A percentile compares a stretch with the other conserved stretches of the same genome.
Evolutionary conservation across 768 basidiomycete species (phyloP).

Genomic region (Lactifluus volemus): DNA sequence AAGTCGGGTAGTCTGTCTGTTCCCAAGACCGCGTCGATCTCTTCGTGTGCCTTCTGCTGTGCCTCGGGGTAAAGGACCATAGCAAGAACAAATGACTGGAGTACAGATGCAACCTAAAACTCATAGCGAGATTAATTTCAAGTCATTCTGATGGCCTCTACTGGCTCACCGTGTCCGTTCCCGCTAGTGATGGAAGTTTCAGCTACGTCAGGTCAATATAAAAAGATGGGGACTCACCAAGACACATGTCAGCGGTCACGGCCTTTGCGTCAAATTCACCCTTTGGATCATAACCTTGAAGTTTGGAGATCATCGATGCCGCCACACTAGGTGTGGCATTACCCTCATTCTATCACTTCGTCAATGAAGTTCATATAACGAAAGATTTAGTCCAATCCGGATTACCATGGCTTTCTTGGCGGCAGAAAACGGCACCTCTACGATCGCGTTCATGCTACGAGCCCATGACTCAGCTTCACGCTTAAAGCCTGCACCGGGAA

Average conservation of each 20-base stretch:
- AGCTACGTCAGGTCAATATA: background rate
- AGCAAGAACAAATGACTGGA: constrained; percentile 26
- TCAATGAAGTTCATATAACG: background rate
- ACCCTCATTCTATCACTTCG: background rate
- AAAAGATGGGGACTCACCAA: background rate
- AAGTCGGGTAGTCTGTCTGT: constrained; percentile 23
- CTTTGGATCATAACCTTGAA: background rate
- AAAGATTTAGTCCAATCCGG: background rate
- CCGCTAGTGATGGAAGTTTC: background rate
- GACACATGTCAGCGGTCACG: constrained; percentile 1
- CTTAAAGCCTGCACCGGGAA: constrained; percentile 24
- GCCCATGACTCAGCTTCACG: constrained; percentile 15
- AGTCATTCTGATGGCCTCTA: background rate
- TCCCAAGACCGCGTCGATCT: constrained; percentile 27
- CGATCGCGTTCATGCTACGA: constrained; percentile 20
- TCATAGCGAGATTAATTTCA: background rate
- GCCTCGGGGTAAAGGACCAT: constrained; percentile 27
- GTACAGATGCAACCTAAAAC: constrained; percentile 24
- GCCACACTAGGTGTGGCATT: background rate
- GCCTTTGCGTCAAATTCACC: background rate
- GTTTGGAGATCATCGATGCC: background rate
- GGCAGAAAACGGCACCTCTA: constrained; percentile 21
- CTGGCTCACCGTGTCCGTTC: background rate
- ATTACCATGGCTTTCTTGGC: constrained; percentile 21
- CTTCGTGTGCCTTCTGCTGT: constrained; percentile 25